These are phyloP conservation scores for Xerophyta viscosa DNA, from an alignment of 106 monocot species.

Conservation along the genomic window DNA sequence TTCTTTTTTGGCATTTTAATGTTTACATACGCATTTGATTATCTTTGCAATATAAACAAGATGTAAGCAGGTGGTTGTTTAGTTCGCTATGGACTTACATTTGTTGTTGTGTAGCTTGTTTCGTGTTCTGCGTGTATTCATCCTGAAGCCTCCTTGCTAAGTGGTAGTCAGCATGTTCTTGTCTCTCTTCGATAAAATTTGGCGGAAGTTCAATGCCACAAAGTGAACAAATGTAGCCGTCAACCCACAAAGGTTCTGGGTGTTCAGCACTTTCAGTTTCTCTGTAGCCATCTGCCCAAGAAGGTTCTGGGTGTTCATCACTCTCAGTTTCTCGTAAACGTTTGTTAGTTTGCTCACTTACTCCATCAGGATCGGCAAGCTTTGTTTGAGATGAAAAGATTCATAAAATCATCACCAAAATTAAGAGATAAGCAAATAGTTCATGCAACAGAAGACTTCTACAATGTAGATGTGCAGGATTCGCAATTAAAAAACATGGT, in stretches of 20 bases:
- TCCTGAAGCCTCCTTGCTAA: slow-evolving; percentile 77
- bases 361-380: not conserved
- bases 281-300: no score
- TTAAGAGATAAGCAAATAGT: not conserved
- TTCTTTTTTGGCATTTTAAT: no score
- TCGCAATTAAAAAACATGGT: not conserved
- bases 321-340: not conserved
- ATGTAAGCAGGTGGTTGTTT: not conserved
- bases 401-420: not conserved
- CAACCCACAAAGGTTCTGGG: slow-evolving; percentile 35
- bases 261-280: slow-evolving; percentile 3
- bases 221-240: slow-evolving; percentile 74
- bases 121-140: slow-evolving; percentile 25
- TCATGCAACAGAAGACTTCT: not conserved
- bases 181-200: slow-evolving; percentile 68
- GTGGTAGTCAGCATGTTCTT: slow-evolving; percentile 88
- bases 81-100: slow-evolving; percentile 37
- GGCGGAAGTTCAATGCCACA: slow-evolving; percentile 78
- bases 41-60: not conserved
- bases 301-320: not conserved
- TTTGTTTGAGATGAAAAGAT: not conserved
- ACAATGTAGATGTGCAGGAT: no score
- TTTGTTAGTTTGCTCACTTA: not conserved
- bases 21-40: no score
- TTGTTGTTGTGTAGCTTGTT: not conserved